These are phyloP conservation scores for Lepidium africanum DNA, from an alignment of 345 rosid genomes.

Conservation along the genomic window DNA sequence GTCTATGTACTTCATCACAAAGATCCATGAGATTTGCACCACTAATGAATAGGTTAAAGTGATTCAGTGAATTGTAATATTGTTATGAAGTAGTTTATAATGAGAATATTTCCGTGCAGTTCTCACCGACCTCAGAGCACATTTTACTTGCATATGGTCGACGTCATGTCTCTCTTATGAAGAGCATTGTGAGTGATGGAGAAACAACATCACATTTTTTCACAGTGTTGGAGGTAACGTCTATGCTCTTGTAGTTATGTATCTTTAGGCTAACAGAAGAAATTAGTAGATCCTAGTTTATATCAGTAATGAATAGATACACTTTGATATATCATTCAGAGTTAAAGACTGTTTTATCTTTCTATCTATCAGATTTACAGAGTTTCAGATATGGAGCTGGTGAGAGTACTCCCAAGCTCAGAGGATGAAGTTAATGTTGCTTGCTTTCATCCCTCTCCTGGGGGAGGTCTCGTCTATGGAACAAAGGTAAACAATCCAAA, in stretches of 20 bases:
- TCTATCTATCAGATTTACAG: conserved; percentile 58
- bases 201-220: conserved; percentile 72
- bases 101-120: conserved; percentile 39
- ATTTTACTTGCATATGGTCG: conserved; percentile 93
- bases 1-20: not conserved
- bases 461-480: conserved; percentile 82
- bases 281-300: not conserved
- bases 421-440: conserved; percentile 99
- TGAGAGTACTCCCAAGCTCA: conserved; percentile 84
- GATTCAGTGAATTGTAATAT: not conserved
- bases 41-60: not conserved
- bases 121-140: conserved; percentile 96
- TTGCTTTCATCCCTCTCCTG: conserved; percentile 88
- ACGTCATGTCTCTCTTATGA: conserved; percentile 86
- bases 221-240: conserved; percentile 83
- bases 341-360: not conserved
- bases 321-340: not conserved
- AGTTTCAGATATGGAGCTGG: conserved; percentile 92
- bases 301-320: not conserved
- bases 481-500: conserved; percentile 55
- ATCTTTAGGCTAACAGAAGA: not conserved
- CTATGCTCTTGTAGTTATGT: not conserved
- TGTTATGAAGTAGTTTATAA: not conserved
- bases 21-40: not conserved
- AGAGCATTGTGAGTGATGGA: conserved; percentile 83